These are phyloP conservation scores for Candida michaelii DNA, from an alignment of 805 yeast species.

Conservation along the genomic window DNA sequence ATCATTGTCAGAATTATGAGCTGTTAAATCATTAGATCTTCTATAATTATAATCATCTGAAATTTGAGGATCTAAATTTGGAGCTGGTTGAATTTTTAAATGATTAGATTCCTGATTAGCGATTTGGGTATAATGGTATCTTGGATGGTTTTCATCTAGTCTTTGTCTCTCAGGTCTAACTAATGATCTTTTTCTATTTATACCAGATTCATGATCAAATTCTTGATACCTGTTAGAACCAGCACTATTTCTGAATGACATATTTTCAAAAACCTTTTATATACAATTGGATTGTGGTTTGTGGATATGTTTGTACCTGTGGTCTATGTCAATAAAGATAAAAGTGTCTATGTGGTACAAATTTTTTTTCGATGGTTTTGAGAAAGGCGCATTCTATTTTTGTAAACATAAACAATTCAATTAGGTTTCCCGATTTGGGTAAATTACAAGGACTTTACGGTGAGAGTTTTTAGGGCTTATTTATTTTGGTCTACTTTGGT, in stretches of 20 bases:
- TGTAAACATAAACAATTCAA: slow-evolving; percentile 5
- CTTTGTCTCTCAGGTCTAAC: slow-evolving; percentile 82
- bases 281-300: no score
- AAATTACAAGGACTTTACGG: no score
- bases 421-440: slow-evolving; percentile 1
- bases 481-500: no score
- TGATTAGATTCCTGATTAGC: slow-evolving; percentile 65
- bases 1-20: slow-evolving; percentile 9
- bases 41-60: slow-evolving; percentile 15
- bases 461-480: no score
- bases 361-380: slow-evolving; percentile 5
- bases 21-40: slow-evolving; percentile 3
- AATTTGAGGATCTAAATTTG: slow-evolving; percentile 53
- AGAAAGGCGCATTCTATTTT: slow-evolving; percentile 8
- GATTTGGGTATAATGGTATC: slow-evolving; percentile 73
- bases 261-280: slow-evolving; percentile 4
- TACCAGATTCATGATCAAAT: slow-evolving; percentile 42
- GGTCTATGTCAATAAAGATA: not conserved
- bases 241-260: slow-evolving; percentile 32
- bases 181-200: slow-evolving; percentile 63
- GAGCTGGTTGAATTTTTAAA: slow-evolving; percentile 57
- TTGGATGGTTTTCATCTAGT: slow-evolving; percentile 67
- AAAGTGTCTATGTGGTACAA: not conserved
- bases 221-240: slow-evolving; percentile 29
- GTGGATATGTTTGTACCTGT: not conserved